Evolutionary conservation across 2,329 filamentous ascomycete species (phyloP).

Genomic region (Cryphonectria radicalis): DNA sequence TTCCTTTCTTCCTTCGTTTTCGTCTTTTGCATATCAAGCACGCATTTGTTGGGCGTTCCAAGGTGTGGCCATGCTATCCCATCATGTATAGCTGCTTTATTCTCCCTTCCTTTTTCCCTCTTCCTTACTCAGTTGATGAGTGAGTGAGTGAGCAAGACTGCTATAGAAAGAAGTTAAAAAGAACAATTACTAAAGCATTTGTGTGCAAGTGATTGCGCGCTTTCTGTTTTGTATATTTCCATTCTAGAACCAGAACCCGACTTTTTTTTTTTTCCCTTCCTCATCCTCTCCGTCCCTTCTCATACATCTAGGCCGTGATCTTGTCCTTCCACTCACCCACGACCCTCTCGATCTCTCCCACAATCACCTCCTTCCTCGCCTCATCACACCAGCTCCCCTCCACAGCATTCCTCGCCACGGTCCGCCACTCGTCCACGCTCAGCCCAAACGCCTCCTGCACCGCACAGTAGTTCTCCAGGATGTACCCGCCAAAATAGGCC

Average conservation of each 20-base stretch:
- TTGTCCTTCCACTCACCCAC: constrained; percentile 34
- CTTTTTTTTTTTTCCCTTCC: not conserved
- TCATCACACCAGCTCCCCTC: constrained; percentile 71
- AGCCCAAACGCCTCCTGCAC: constrained; percentile 74
- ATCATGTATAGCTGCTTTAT: not conserved
- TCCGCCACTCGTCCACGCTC: constrained; percentile 66
- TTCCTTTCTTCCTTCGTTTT: not conserved
- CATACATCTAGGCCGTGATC: constrained; percentile 15
- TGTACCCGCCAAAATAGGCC: constrained; percentile 76
- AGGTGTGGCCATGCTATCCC: not conserved
- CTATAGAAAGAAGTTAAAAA: not conserved
- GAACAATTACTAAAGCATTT: not conserved
- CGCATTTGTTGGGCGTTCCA: constrained; percentile 19
- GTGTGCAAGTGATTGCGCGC: not conserved
- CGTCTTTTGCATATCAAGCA: not conserved
- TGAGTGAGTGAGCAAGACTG: not conserved
- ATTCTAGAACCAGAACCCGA: not conserved
- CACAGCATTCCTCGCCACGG: constrained; percentile 64
- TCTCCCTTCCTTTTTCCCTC: not conserved
- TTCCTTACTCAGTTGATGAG: not conserved
- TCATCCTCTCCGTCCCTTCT: not conserved
- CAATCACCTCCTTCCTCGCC: constrained; percentile 63
- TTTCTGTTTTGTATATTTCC: not conserved
- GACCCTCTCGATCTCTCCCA: constrained; percentile 49
- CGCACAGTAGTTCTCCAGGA: constrained; percentile 75